Evolutionary conservation across 305 asterid genomes (phyloP), one percentile per base, ranked within the genome.

Genomic region (Plantago coronopus): DNA sequence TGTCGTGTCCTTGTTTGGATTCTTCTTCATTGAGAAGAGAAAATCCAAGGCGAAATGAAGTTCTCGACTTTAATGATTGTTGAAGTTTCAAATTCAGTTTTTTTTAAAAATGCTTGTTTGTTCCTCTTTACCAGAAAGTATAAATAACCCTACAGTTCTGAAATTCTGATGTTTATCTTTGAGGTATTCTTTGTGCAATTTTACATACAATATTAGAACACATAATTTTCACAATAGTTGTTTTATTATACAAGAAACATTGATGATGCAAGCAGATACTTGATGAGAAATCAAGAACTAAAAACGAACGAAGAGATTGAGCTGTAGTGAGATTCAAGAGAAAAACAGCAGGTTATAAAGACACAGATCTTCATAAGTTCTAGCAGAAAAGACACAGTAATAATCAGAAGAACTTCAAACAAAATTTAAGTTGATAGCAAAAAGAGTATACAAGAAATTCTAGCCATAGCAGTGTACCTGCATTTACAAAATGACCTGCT

Each of bases 21-120:
- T 89, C 82, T 86, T 82, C 70, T 64, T 49, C 68, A 0, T 74
- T 63, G 96, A 86, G 71, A 86, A 78, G 77, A 83, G 79, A 62
- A 73, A 61, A 50, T 54, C 70, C 40, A 79, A 67, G 61, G 21
- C 62, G 7, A 72, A 71, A 34, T 82, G 76, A 80, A 62, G 34
- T 16, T 18, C 17, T 56, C 14, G 5, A n/a, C 20, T 38, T 19
- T 8, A 49, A 18, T 20, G 56, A 50, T 21, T 50, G 17, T 29
- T 20, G 34, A 48, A 13, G 34, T 50, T 50, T 7, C 27, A 50
- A 50, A n/a, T 50, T 20, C 34, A 7, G 16, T 20, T 31, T 49
- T 21, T 49, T 21, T 2, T n/a, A n/a, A n/a, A 5, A 5, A 7
- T 48, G 16, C 6, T 0, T 21, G 17, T 20, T 14, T 20, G 15